Evolutionary conservation across 148 eudicot species (phyloP), one percentile per base, ranked within the genome.

Genomic region (Heliamphora exappendiculata): DNA sequence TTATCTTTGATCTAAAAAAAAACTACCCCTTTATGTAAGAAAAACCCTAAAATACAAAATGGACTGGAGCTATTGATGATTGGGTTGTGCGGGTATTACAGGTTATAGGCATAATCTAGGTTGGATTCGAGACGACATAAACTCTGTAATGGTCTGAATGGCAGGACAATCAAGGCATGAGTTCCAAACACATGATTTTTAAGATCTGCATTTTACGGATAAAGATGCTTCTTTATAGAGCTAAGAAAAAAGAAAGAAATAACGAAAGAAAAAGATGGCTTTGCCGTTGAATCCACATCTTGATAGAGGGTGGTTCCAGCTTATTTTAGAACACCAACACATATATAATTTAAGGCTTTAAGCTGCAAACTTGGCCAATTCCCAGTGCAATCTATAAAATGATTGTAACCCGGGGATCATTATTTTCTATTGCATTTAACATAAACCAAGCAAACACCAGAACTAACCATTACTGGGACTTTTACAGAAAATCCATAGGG

Each of bases 381-480:
- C 72, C 84, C 51, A 78, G 81, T 70, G 75, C 68, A 50, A 74
- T 81, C 78, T 79, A 73, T 78, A 78, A 74, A 77, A 74, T 74
- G 77, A 77, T 66, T 22, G 17, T 36, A 67, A 82, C 63, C n/a
- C 16, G 44, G 78, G 75, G 66, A 26, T 14, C 45, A 9, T n/a
- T n/a, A 37, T 9, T 17, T 59, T 58, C 20, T 55, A n/a, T 10
- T 29, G n/a, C n/a, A 47, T 24, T 75, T 19, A 16, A 5, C 11
- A 70, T 33, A 59, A n/a, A 33, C 16, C 3, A 58, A 73, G 54
- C 19, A 72, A 76, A n/a, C n/a, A n/a, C n/a, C n/a, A 44, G 66
- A 44, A 39, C 22, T 26, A 33, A 70, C 67, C 76, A 39, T 55
- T 37, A 7, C n/a, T n/a, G n/a, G n/a, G n/a, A n/a, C n/a, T n/a